These are phyloP conservation scores for Leishmania tarentolae DNA, from an alignment of 208 protist species.

Conservation along the genomic window DNA sequence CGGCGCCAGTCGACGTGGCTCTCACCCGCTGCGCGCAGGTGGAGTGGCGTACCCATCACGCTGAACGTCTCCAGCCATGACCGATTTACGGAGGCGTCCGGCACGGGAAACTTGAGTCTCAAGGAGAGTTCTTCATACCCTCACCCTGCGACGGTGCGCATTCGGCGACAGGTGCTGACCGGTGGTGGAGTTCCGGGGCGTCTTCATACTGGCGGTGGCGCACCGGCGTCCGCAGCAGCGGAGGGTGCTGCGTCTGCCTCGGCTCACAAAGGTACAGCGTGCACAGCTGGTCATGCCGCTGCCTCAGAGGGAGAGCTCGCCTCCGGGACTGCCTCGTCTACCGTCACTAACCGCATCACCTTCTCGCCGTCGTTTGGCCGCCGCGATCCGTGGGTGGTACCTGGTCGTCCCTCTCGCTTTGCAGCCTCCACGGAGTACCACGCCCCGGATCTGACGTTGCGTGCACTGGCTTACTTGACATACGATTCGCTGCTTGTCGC, in stretches of 20 bases:
- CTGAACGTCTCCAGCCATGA: slow-evolving; percentile 6
- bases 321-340: background rate
- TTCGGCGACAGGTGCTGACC: slow-evolving; percentile 1
- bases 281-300: background rate
- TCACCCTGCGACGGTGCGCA: slow-evolving; percentile 7
- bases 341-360: background rate
- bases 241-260: background rate
- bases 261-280: background rate
- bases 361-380: slow-evolving; percentile 1
- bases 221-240: background rate
- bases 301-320: background rate
- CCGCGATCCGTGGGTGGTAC: slow-evolving; percentile 21
- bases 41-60: background rate
- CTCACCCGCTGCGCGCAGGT: background rate
- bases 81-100: slow-evolving; percentile 8
- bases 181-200: background rate
- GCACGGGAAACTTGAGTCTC: background rate
- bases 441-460: slow-evolving; percentile 34
- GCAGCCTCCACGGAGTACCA: slow-evolving; percentile 13
- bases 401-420: slow-evolving; percentile 23
- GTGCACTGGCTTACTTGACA: slow-evolving; percentile 30
- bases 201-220: background rate
- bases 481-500: slow-evolving; percentile 26
- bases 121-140: slow-evolving; percentile 37
- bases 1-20: background rate